phyloP scores from a whole-genome alignment of 1,284 basidiomycete genomes.

The Cutaneotrichosporon sp. region DNA sequence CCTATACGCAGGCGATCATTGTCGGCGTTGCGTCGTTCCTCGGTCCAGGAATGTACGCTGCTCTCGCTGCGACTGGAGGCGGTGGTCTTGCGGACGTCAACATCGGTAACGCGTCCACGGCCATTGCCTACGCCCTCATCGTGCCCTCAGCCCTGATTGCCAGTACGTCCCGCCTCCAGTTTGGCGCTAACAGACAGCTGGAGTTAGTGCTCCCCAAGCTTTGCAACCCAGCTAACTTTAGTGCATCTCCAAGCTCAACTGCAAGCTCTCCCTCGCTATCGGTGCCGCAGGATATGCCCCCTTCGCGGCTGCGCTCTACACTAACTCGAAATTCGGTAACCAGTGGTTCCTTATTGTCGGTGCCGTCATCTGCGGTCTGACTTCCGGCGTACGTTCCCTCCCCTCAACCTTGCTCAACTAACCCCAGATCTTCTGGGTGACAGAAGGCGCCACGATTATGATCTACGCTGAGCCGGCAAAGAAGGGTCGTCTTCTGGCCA shows the following conservation, averaged over 20 bases:
- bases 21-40: conserved; percentile 28
- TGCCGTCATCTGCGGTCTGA: conserved; percentile 30
- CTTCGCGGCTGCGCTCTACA: conserved; percentile 38
- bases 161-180: too few species aligned
- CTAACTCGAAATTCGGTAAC: conserved; percentile 24
- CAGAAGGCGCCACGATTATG: conserved; percentile 9
- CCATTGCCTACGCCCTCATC: conserved; percentile 28
- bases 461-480: conserved; percentile 12
- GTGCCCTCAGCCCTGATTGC: conserved; percentile 6
- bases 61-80: conserved; percentile 34
- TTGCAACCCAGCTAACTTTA: too few species aligned
- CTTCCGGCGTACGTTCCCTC: conserved; percentile 37
- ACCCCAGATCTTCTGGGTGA: conserved; percentile 38
- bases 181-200: too few species aligned
- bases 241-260: conserved; percentile 19
- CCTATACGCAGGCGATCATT: conserved; percentile 26
- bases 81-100: conserved; percentile 34
- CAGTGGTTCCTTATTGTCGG: conserved; percentile 37
- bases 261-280: conserved; percentile 34
- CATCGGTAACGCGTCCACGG: conserved; percentile 37
- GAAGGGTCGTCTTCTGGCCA: conserved; percentile 23
- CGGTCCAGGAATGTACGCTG: conserved; percentile 35
- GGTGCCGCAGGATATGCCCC: conserved; percentile 34
- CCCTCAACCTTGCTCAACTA: too few species aligned
- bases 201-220: too few species aligned